phyloP scores from a whole-genome alignment of 164 flowering plant genomes.

The Nelumbo lutea region DNA sequence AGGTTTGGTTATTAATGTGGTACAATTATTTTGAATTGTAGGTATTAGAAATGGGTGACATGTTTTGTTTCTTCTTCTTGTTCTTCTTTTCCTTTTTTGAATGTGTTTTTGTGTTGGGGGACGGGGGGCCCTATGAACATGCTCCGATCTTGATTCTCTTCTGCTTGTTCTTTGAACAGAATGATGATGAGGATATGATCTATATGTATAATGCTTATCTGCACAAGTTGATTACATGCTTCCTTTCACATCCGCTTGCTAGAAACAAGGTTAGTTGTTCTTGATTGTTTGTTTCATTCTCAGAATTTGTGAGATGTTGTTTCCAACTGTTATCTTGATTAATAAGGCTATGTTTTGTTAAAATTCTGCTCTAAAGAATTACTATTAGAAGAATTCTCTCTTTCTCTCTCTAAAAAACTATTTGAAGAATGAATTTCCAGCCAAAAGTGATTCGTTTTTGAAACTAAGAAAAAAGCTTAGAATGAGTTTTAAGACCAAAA shows the following conservation, averaged over 20 bases:
- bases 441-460: no score
- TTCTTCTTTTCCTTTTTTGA: neutral
- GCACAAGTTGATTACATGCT: constrained; percentile 83
- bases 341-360: neutral
- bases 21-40: neutral
- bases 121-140: neutral
- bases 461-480: no score
- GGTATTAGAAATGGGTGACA: neutral
- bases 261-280: constrained; percentile 79
- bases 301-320: neutral
- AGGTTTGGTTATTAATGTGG: constrained; percentile 37
- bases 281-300: neutral
- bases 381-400: no score
- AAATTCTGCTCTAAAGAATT: no score
- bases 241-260: constrained; percentile 81
- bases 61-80: no score
- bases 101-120: neutral
- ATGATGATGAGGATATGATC: constrained; percentile 95
- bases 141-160: constrained; percentile 3
- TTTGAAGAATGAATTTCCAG: no score
- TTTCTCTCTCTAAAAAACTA: no score
- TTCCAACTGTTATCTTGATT: neutral
- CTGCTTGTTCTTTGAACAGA: constrained; percentile 40
- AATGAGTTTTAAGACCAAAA: no score
- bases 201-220: constrained; percentile 90